phyloP scores from a whole-genome alignment of 1,139 yeast genomes.

The Pichia sorboxylosa region DNA sequence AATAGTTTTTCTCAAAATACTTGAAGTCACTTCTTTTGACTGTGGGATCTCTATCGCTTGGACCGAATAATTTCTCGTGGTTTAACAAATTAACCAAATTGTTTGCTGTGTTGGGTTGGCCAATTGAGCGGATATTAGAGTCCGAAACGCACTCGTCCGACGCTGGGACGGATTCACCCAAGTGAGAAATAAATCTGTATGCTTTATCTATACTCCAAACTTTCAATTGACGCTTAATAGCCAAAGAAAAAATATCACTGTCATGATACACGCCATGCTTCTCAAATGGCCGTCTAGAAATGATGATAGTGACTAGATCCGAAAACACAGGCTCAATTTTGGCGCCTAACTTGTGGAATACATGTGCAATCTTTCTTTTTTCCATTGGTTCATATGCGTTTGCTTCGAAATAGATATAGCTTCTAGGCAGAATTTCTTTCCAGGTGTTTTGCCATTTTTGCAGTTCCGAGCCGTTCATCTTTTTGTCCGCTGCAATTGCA shows the following conservation, averaged over 20 bases:
- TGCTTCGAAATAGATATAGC: conserved; percentile 71
- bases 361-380: conserved; percentile 41
- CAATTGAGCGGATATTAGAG: conserved; percentile 5
- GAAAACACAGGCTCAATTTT: conserved; percentile 66
- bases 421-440: conserved; percentile 63
- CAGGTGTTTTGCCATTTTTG: conserved; percentile 74
- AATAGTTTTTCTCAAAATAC: conserved; percentile 65
- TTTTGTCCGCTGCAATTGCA: conserved; percentile 7
- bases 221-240: conserved; percentile 49
- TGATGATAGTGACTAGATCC: conserved; percentile 67
- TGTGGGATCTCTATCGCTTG: conserved; percentile 79
- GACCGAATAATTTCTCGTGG: conserved; percentile 78
- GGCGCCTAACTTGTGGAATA: conserved; percentile 51
- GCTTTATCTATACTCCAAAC: conserved; percentile 88
- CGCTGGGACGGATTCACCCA: conserved; percentile 38
- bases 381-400: conserved; percentile 42
- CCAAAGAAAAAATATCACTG: conserved; percentile 59
- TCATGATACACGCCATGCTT: conserved; percentile 27
- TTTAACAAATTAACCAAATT: conserved; percentile 55
- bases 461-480: conserved; percentile 32
- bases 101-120: conserved; percentile 1
- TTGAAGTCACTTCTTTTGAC: conserved; percentile 78
- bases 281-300: conserved; percentile 45
- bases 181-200: conserved; percentile 60
- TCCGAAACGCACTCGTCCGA: conserved; percentile 2